Evolutionary conservation across 495 filamentous ascomycete genomes (phyloP).

Genomic region (Trichoderma virens): DNA sequence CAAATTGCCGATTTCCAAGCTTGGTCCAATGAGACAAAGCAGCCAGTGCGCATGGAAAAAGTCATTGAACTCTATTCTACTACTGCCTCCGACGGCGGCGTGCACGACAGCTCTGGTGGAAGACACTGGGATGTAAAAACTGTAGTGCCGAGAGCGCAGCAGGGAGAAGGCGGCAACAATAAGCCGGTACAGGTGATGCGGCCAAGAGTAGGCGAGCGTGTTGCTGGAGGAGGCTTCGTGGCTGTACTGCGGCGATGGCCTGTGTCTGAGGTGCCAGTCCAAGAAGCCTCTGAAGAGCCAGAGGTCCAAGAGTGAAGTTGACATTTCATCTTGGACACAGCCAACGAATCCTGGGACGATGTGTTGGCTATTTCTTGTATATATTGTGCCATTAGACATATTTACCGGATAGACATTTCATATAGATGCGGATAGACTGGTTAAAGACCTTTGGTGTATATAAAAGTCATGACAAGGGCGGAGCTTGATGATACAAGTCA

Average conservation of each 20-base stretch:
- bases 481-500: not conserved
- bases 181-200: conserved; percentile 5
- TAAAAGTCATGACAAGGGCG: too few relatives aligned
- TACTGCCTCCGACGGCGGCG: not conserved
- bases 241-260: conserved; percentile 7
- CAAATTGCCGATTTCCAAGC: conserved; percentile 60
- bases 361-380: not conserved
- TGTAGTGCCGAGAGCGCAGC: not conserved
- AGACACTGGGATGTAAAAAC: conserved; percentile 9
- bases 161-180: not conserved
- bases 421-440: too few relatives aligned
- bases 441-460: too few relatives aligned
- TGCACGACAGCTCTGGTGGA: not conserved
- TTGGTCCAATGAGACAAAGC: conserved; percentile 15
- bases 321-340: too few relatives aligned
- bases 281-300: not conserved
- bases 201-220: conserved; percentile 5
- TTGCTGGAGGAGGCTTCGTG: conserved; percentile 10
- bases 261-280: not conserved
- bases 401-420: not conserved
- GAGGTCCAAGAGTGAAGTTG: not conserved
- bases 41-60: conserved; percentile 5
- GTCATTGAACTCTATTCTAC: conserved; percentile 6
- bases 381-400: not conserved
- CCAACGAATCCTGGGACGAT: too few relatives aligned